Conservation (phyloP, 768 basidiomycete species). For the Terana coerulea region DNA sequence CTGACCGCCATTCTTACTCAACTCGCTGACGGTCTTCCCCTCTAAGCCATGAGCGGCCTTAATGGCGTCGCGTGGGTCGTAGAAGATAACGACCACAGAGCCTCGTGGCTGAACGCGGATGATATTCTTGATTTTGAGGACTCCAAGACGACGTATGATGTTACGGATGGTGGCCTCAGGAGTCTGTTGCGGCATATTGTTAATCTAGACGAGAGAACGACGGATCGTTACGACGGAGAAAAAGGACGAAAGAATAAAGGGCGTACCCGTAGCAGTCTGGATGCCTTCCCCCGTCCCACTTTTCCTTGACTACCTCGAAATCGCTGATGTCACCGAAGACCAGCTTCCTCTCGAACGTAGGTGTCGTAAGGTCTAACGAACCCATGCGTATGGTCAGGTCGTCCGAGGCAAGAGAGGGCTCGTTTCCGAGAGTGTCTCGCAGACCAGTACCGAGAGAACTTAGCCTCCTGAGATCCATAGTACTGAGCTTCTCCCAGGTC, state of each 20-base stretch:
- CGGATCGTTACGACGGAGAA: not conserved
- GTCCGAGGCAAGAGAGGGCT: too few relatives aligned
- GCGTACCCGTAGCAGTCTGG: not conserved
- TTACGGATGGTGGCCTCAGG: not conserved
- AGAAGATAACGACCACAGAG: not conserved
- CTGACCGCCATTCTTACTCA: not conserved
- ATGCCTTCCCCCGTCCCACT: not conserved
- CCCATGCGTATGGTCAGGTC: not conserved
- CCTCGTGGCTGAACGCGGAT: not conserved
- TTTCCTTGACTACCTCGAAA: not conserved
- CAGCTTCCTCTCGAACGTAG: slow-evolving; percentile 2
- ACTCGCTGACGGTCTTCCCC: not conserved
- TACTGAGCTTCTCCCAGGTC: slow-evolving; percentile 1
- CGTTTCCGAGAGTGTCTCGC: too few relatives aligned
- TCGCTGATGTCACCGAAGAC: not conserved
- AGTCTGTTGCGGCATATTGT: not conserved
- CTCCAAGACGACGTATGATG: not conserved
- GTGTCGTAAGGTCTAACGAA: not conserved
- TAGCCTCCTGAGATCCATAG: not conserved
- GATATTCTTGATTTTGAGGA: not conserved
- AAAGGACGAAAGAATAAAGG: not conserved
- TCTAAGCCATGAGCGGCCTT: not conserved
- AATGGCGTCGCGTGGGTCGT: not conserved
- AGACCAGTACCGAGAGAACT: too few relatives aligned
- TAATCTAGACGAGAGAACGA: not conserved